Evolutionary conservation across 805 yeast species (phyloP).

Genomic region (Naumovozyma baii): DNA sequence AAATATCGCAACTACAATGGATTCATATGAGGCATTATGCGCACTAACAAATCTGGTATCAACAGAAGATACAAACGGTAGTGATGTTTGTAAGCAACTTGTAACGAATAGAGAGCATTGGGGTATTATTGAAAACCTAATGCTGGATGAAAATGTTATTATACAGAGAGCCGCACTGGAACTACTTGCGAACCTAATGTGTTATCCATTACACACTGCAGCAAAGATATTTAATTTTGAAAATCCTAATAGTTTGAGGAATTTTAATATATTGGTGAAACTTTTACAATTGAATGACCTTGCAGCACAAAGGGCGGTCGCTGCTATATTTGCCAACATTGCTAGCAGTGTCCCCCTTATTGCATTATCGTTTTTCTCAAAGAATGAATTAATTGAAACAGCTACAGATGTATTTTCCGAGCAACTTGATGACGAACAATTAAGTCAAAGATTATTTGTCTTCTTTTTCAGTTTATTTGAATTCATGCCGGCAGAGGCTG

Average conservation of each 20-base stretch:
- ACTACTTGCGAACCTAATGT: slow-evolving; percentile 51
- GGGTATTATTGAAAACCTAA: slow-evolving; percentile 36
- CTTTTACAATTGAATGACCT: slow-evolving; percentile 32
- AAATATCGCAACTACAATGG: slow-evolving; percentile 20
- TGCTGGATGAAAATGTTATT: slow-evolving; percentile 37
- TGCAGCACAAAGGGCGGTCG: slow-evolving; percentile 36
- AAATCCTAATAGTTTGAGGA: slow-evolving; percentile 28
- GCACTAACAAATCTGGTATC: slow-evolving; percentile 65
- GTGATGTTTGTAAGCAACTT: slow-evolving; percentile 27
- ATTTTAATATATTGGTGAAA: slow-evolving; percentile 36
- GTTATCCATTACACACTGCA: slow-evolving; percentile 33
- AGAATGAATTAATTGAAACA: slow-evolving; percentile 20
- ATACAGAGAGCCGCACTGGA: slow-evolving; percentile 57
- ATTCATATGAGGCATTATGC: slow-evolving; percentile 44
- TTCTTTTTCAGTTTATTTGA: slow-evolving; percentile 26
- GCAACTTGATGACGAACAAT: slow-evolving; percentile 24
- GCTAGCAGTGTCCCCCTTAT: slow-evolving; percentile 30
- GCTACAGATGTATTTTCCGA: slow-evolving; percentile 17
- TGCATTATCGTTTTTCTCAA: slow-evolving; percentile 23
- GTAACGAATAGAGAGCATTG: slow-evolving; percentile 34
- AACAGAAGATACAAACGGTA: slow-evolving; percentile 31
- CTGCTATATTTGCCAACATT: slow-evolving; percentile 31
- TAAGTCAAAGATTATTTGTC: slow-evolving; percentile 29
- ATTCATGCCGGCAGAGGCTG: slow-evolving; percentile 9
- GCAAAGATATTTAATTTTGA: slow-evolving; percentile 49